Base-by-base conservation (phyloP, 208 protist genomes). In the Crithidia acanthocephali region DNA sequence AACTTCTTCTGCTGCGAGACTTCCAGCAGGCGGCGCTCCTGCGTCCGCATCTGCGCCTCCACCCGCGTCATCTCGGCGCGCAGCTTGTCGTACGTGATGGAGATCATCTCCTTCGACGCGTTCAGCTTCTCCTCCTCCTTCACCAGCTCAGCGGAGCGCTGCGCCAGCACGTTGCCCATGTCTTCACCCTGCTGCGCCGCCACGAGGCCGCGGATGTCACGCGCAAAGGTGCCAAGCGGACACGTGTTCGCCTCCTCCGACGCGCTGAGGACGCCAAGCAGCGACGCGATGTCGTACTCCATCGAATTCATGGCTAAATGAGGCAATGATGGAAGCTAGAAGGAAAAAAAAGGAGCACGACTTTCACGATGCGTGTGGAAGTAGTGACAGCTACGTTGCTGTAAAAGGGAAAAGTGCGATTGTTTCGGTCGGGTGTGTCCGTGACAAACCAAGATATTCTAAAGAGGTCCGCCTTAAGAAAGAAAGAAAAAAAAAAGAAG, bases 101-200 rank as follows among this genome's bases (percentile, higher is more conserved):
- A 72, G 45, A 90, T 81, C 56, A 81, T 72, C 27, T 84, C 85
- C 45, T 72, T 65, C 2, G 81, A 57, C 3, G 79, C 76, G 40
- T 78, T 79, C 16, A 94, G 82, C 63, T 81, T 73, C 50, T 96
- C 87, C 66, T 94, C 87, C 68, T 96, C 87, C 53, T 84, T 85
- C 8, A 79, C 63, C 10, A 96, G 69, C 30, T 74, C 71, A 11
- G 84, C 52, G 0, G 86, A 94, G 22, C 74, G 83, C 30, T 92
- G 80, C 0, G 87, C 85, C 28, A 94, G 72, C 33, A 81, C 68
- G 72, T 93, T 87, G 32, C 85, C 80, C 6, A 95, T 72, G 40
- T 66, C 62, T 13, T 78, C 64, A 0, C 45, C 65, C 18, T 61
- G 35, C 42, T 62, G 59, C 7, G 57, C 27, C 28, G 51, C 57